Evolutionary conservation across 352 stramenopile genomes (phyloP).

Genomic region (Phytophthora capsici): DNA sequence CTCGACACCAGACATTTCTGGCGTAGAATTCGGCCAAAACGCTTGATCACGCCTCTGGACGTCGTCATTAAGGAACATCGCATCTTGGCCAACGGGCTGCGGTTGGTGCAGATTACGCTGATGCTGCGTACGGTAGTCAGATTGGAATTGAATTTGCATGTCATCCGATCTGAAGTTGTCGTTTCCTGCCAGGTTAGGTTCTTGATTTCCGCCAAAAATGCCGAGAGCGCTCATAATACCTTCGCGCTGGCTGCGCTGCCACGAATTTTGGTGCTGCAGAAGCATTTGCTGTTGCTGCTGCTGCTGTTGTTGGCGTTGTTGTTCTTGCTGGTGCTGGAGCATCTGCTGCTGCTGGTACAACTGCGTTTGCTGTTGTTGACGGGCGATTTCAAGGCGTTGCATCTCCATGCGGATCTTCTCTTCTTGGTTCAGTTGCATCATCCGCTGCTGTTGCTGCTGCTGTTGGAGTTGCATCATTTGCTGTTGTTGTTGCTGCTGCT

Average conservation of each 20-base stretch:
- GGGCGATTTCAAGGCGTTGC: conserved; percentile 75
- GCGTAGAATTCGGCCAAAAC: conserved; percentile 35
- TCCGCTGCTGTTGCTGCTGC: conserved; percentile 74
- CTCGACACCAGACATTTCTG: conserved; percentile 29
- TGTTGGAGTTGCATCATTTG: conserved; percentile 69
- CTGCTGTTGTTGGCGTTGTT: conserved; percentile 78
- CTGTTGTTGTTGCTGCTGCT: conserved; percentile 56
- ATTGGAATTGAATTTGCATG: conserved; percentile 62
- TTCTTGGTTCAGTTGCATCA: conserved; percentile 59
- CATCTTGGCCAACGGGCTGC: conserved; percentile 26
- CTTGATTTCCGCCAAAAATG: conserved; percentile 62
- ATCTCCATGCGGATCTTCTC: conserved; percentile 87
- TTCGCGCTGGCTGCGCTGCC: conserved; percentile 76
- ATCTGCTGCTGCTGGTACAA: conserved; percentile 70
- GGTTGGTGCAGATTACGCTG: conserved; percentile 36
- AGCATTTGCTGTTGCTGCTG: conserved; percentile 75
- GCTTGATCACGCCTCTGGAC: conserved; percentile 32
- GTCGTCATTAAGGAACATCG: conserved; percentile 44
- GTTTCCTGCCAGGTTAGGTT: conserved; percentile 25
- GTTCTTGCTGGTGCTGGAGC: conserved; percentile 65
- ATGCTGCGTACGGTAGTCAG: conserved; percentile 53
- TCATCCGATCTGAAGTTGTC: conserved; percentile 41
- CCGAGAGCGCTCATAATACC: conserved; percentile 80
- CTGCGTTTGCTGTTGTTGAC: conserved; percentile 71
- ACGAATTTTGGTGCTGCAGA: conserved; percentile 78